These are phyloP conservation scores for Chaetomium fimeti DNA, from an alignment of 495 filamentous ascomycete genomes.

Conservation along the genomic window DNA sequence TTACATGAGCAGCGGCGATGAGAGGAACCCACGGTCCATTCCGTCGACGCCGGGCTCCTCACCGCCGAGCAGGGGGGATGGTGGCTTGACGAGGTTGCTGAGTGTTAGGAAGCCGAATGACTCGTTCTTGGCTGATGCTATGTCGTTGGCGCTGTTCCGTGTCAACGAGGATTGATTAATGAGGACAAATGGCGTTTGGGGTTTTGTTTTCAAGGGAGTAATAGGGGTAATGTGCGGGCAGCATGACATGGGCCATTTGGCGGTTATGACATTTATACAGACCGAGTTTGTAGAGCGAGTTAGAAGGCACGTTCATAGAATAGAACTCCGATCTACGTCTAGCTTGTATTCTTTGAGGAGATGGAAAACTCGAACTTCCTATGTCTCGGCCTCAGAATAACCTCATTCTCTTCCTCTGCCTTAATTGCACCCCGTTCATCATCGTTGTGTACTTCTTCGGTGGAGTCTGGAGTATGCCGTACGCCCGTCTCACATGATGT, in stretches of 20 bases:
- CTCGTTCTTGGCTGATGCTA: conserved; percentile 34
- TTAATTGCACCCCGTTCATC: background rate
- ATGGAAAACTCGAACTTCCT: background rate
- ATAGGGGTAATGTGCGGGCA: background rate
- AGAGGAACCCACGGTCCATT: conserved; percentile 4
- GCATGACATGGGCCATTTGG: no score
- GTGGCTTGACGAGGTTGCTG: conserved; percentile 32
- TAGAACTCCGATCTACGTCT: background rate
- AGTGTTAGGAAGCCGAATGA: conserved; percentile 33
- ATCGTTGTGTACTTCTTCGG: conserved; percentile 8
- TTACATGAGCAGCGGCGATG: conserved; percentile 15
- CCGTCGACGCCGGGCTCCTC: conserved; percentile 8
- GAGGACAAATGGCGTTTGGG: background rate
- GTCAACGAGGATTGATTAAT: conserved; percentile 14
- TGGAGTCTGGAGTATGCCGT: background rate
- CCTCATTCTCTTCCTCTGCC: background rate
- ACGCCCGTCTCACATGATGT: background rate
- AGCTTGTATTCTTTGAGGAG: background rate
- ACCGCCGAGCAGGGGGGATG: conserved; percentile 18
- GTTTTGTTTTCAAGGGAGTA: background rate
- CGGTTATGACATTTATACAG: no score
- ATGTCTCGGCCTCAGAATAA: background rate
- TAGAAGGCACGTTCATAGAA: background rate
- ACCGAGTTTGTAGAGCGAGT: no score
- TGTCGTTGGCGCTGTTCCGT: conserved; percentile 36